A percentile compares a stretch with the other conserved stretches of the same genome.
These are phyloP conservation scores for Xerocomus brunneocitrinus DNA, from an alignment of 768 basidiomycete species.

Conservation along the genomic window DNA sequence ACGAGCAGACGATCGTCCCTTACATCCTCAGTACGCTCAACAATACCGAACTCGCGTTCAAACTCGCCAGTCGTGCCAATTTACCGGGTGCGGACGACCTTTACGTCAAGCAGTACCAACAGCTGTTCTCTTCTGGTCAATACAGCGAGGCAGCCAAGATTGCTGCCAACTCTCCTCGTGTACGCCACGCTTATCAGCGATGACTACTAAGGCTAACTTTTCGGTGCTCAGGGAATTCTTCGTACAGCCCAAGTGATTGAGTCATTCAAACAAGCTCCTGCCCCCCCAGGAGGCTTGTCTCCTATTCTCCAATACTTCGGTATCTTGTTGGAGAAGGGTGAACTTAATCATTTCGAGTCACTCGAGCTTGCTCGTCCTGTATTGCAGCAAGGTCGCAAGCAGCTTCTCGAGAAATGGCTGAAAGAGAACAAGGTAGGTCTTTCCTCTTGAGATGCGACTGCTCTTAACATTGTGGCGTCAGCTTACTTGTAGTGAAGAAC, in stretches of 20 bases:
- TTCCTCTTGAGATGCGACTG: slow-evolving; percentile 2
- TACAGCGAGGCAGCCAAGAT: slow-evolving; percentile 94
- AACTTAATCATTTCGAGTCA: slow-evolving; percentile 94
- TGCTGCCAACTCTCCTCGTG: slow-evolving; percentile 93
- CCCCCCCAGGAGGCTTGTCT: slow-evolving; percentile 82
- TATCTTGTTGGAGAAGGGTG: slow-evolving; percentile 96
- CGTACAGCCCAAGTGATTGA: slow-evolving; percentile 95
- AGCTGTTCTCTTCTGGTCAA: slow-evolving; percentile 84
- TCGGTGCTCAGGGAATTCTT: slow-evolving; percentile 68
- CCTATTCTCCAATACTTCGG: slow-evolving; percentile 99
- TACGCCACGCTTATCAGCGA: slow-evolving; percentile 31
- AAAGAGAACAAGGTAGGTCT: slow-evolving; percentile 91
- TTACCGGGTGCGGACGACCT: slow-evolving; percentile 97
- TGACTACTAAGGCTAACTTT: slow-evolving; percentile 2
- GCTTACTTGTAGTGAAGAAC: slow-evolving; percentile 98
- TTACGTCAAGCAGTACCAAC: slow-evolving; percentile 90
- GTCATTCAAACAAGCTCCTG: slow-evolving; percentile 94
- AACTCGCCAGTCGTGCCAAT: slow-evolving; percentile 92
- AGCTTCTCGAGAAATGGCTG: slow-evolving; percentile 96
- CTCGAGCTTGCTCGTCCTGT: slow-evolving; percentile 95
- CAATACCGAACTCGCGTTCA: slow-evolving; percentile 97
- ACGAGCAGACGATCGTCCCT: slow-evolving; percentile 93
- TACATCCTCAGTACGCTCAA: slow-evolving; percentile 92
- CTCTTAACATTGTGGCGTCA: slow-evolving; percentile 30
- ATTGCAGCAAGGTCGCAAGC: slow-evolving; percentile 92